Evolutionary conservation across 495 filamentous ascomycete genomes (phyloP).

Genomic region (Friedmanniomyces simplex): DNA sequence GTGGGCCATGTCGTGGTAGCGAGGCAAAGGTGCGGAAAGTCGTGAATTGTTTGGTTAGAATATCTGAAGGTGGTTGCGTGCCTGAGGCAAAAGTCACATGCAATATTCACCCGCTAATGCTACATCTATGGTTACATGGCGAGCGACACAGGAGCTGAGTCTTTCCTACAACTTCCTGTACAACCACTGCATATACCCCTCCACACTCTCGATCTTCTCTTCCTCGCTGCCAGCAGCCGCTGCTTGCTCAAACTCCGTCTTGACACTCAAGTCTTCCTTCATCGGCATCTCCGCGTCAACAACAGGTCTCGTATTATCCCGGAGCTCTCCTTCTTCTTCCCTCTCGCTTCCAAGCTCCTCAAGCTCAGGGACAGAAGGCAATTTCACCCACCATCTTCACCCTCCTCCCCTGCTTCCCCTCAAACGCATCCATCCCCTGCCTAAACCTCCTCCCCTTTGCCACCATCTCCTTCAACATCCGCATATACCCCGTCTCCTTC

Average conservation of each 20-base stretch:
- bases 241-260: background rate
- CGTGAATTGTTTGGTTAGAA: no score
- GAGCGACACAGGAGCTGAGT: no score
- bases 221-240: background rate
- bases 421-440: slow-evolving; percentile 9
- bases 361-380: background rate
- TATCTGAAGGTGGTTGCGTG: no score
- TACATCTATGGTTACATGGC: no score
- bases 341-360: background rate
- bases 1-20: background rate
- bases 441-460: slow-evolving; percentile 16
- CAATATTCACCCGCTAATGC: no score
- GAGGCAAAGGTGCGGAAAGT: background rate
- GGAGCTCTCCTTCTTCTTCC: background rate
- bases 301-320: background rate
- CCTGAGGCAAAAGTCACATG: no score
- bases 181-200: slow-evolving; percentile 3
- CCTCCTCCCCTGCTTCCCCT: background rate
- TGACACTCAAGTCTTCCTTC: background rate
- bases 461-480: slow-evolving; percentile 27
- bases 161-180: background rate
- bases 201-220: background rate
- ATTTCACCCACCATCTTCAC: background rate
- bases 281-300: background rate
- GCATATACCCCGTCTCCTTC: slow-evolving; percentile 30